phyloP scores from a whole-genome alignment of 1,284 basidiomycete genomes.

The Rhodotorula sp. region DNA sequence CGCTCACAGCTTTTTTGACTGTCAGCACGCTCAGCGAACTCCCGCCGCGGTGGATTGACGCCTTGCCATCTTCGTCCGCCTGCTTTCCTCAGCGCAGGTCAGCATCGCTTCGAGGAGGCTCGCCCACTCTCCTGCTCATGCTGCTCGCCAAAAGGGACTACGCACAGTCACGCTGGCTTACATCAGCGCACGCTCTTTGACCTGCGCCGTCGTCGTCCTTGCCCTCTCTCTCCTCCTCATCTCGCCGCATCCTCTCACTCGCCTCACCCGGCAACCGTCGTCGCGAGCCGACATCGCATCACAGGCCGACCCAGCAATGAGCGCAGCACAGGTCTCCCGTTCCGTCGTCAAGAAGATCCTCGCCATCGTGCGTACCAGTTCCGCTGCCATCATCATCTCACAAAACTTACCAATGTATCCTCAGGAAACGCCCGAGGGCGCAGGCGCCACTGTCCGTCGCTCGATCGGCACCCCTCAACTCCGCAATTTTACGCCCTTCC shows the following conservation, averaged over 20 bases:
- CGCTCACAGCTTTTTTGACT: too few relatives aligned
- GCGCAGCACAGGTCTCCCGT: slow-evolving; percentile 57
- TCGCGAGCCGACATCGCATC: not conserved
- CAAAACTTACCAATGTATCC: not conserved
- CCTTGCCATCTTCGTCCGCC: too few relatives aligned
- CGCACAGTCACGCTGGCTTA: slow-evolving; percentile 10
- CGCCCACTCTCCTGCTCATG: not conserved
- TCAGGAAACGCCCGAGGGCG: slow-evolving; percentile 75
- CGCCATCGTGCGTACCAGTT: slow-evolving; percentile 55
- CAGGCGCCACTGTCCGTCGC: slow-evolving; percentile 79
- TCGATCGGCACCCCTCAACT: slow-evolving; percentile 76
- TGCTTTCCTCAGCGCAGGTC: too few relatives aligned
- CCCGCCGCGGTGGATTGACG: too few relatives aligned
- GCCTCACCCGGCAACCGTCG: not conserved
- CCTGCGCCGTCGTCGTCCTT: not conserved
- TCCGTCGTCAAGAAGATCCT: slow-evolving; percentile 69
- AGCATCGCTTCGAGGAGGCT: too few relatives aligned
- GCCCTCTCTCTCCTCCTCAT: not conserved
- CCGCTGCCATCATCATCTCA: not conserved
- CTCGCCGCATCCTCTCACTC: not conserved
- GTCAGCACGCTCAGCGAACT: too few relatives aligned
- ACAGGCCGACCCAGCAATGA: slow-evolving; percentile 36
- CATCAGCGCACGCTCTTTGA: not conserved
- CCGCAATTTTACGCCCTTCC: slow-evolving; percentile 81
- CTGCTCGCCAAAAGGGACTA: not conserved